Evolutionary conservation across 2,329 filamentous ascomycete genomes (phyloP), one percentile per base, ranked within the genome.

Genomic region (Cladosporium phlei): DNA sequence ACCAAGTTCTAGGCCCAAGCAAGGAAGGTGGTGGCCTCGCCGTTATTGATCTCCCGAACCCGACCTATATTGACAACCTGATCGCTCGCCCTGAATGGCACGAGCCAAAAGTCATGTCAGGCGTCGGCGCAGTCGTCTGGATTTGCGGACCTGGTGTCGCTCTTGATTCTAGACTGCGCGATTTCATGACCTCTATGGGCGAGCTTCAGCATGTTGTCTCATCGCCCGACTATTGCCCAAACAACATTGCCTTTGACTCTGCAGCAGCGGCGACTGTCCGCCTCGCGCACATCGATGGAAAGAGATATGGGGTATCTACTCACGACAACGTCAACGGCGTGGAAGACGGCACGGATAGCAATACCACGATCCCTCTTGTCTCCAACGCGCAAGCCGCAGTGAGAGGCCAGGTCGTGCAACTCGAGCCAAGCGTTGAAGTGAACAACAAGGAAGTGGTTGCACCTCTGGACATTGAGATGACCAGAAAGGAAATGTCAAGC

Each of bases 1-100:
- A 93, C 0, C 93, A 95, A 83, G 89, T 97, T 1, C 61, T 98
- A 42, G 88, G 78, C 1, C 72, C 82, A 9, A 68, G 75, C 3
- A 75, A 81, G 46, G 74, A 77, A 5, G 89, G 89, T 9, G 78
- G 75, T 46, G 90, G 88, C 2, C 74, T 95, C 53, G 85, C 86
- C 7, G 74, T 98, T 6, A 72, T 94, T 30, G 90, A 97, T 56
- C 65, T 98, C 6, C 87, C 88, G 1, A 78, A 82, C 11, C 52
- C 64, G 1, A 78, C 81, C 6, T 90, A 93, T 58, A 69, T 97
- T 20, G 79, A 83, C 10, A 67, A 77, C 5, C 74, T 96, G 43
- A 58, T 95, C 33, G 70, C 73, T 27, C 78, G 88, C 24, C 75
- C 82, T 3, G 91, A 96, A 64, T 90, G 86, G 82, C 69, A 74